These are phyloP conservation scores for Vigna nakashimae DNA, from an alignment of 306 rosid species.

Conservation along the genomic window DNA sequence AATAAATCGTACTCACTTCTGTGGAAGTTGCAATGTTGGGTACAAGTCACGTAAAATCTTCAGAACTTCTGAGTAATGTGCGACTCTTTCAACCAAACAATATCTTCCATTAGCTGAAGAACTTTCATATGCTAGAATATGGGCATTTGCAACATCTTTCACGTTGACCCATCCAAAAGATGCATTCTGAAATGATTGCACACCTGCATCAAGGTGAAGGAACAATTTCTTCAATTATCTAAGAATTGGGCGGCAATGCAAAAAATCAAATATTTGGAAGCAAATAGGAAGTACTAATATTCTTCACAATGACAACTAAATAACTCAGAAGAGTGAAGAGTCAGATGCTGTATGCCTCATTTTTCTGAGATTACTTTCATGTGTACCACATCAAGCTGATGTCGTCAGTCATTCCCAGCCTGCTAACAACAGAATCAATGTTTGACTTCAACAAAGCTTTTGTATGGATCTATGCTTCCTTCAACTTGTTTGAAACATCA, in stretches of 20 bases:
- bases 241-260: neutral
- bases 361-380: neutral
- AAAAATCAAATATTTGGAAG: neutral
- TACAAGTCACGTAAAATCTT: conserved; percentile 54
- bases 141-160: conserved; percentile 79
- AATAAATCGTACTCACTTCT: conserved; percentile 54
- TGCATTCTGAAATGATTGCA: conserved; percentile 56
- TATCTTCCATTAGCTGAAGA: conserved; percentile 78
- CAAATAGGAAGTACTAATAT: neutral
- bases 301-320: neutral
- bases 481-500: neutral
- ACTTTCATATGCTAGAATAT: conserved; percentile 70
- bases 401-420: neutral
- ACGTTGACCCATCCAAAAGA: conserved; percentile 70
- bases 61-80: conserved; percentile 57
- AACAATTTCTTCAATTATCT: neutral
- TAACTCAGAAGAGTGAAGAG: neutral
- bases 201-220: conserved; percentile 52
- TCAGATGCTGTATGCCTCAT: neutral
- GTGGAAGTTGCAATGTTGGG: conserved; percentile 62
- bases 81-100: conserved; percentile 61
- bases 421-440: neutral
- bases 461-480: neutral
- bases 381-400: neutral
- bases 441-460: neutral